Evolutionary conservation across 148 eudicot species (phyloP).

Genomic region (Vaccinium corymbosum): DNA sequence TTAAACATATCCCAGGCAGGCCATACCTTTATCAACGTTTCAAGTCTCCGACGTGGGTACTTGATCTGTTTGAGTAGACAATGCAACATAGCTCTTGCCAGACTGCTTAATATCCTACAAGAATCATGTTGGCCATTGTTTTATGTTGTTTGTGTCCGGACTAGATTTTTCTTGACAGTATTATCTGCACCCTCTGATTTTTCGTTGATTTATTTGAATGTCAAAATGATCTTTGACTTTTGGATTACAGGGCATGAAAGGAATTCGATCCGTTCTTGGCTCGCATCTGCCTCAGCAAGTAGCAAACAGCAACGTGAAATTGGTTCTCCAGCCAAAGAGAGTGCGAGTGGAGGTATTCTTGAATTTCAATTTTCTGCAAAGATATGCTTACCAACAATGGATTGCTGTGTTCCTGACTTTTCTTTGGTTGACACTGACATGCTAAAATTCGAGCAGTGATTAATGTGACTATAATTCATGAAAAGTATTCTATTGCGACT

Average conservation of each 20-base stretch:
- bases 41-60: background rate
- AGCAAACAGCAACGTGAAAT: constrained; percentile 25
- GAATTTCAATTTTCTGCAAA: background rate
- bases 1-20: background rate
- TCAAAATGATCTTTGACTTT: constrained; percentile 9
- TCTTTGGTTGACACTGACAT: background rate
- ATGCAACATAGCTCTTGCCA: background rate
- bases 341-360: constrained; percentile 40
- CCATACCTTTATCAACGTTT: background rate
- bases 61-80: background rate
- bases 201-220: constrained; percentile 5
- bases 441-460: background rate
- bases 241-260: constrained; percentile 48
- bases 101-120: background rate
- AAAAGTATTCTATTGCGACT: background rate
- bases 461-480: background rate
- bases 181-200: background rate
- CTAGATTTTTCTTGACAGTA: background rate
- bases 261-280: constrained; percentile 70
- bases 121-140: constrained; percentile 5
- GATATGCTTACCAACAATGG: background rate
- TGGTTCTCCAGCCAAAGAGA: constrained; percentile 25
- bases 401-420: background rate
- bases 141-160: background rate
- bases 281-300: constrained; percentile 46